A percentile compares a stretch with the other conserved stretches of the same genome.
Evolutionary conservation across 108 stramenopile genomes (phyloP).

Genomic region (Nitzschia sp.): DNA sequence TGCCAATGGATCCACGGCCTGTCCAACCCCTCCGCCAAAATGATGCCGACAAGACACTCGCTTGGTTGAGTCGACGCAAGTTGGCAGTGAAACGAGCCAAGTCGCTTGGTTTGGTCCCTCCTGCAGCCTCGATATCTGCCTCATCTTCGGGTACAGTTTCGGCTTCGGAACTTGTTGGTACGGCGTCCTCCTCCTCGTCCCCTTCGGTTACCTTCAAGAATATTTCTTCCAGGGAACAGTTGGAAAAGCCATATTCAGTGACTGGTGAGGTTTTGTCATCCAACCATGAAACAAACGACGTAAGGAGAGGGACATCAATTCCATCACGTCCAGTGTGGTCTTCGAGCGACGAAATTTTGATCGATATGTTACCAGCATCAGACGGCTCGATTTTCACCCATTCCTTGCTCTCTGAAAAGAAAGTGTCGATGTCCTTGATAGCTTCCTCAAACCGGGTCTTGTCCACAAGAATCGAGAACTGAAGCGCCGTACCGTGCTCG

Average conservation of each 20-base stretch:
- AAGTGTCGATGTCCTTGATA: constrained; percentile 20
- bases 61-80: constrained; percentile 34
- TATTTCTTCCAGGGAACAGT: constrained; percentile 60
- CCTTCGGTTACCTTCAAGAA: constrained; percentile 51
- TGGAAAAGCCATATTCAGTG: constrained; percentile 60
- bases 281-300: constrained; percentile 48
- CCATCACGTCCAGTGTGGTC: constrained; percentile 36
- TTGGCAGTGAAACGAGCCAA: constrained; percentile 23
- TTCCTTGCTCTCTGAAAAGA: constrained; percentile 23
- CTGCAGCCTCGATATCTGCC: neutral
- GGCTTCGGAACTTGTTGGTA: neutral
- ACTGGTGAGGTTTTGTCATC: constrained; percentile 43
- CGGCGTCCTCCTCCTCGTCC: neutral
- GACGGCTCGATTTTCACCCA: constrained; percentile 30
- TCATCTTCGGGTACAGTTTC: constrained; percentile 1
- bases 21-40: constrained; percentile 37
- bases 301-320: constrained; percentile 31
- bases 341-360: constrained; percentile 41
- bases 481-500: constrained; percentile 30
- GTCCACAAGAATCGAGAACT: constrained; percentile 37
- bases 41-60: constrained; percentile 27
- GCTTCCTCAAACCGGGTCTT: constrained; percentile 35
- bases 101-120: neutral
- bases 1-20: constrained; percentile 36
- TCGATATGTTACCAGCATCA: constrained; percentile 41